Conservation (phyloP, 257 asterid genomes). For the Scutellaria galericulata region DNA sequence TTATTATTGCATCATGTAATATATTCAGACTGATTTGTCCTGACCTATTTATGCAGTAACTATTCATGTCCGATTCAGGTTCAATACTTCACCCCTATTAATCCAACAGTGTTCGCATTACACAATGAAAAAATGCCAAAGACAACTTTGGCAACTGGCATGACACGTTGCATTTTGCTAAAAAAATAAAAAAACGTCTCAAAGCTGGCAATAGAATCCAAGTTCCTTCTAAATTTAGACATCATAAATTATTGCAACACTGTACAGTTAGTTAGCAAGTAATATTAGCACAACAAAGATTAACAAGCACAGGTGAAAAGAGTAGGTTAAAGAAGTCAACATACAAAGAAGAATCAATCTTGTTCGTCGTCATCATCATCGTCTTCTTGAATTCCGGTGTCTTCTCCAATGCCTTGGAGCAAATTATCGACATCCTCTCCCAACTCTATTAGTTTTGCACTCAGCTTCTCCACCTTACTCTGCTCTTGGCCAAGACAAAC, state of each 20-base stretch:
- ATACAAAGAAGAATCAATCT: constrained; percentile 35
- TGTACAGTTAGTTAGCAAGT: constrained; percentile 25
- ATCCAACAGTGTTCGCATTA: too few species aligned
- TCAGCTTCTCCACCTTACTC: constrained; percentile 87
- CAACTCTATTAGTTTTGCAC: constrained; percentile 64
- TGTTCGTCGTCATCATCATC: constrained; percentile 58
- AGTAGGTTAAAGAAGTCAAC: not conserved
- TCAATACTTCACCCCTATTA: too few species aligned
- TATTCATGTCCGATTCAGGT: too few species aligned
- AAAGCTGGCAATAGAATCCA: too few species aligned
- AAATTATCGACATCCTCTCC: constrained; percentile 80
- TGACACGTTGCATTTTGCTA: too few species aligned
- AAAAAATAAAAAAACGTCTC: too few species aligned
- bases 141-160: too few species aligned
- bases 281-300: constrained; percentile 24
- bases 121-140: too few species aligned
- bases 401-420: constrained; percentile 82
- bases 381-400: constrained; percentile 56
- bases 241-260: constrained; percentile 1
- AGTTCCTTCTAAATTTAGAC: not conserved
- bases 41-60: too few species aligned
- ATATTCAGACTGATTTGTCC: too few species aligned
- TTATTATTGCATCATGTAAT: too few species aligned
- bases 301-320: not conserved
- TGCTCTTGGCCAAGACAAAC: constrained; percentile 99